These are phyloP conservation scores for Mucor irregularis DNA, from an alignment of 371 early-diverging fungal species.

Conservation along the genomic window DNA sequence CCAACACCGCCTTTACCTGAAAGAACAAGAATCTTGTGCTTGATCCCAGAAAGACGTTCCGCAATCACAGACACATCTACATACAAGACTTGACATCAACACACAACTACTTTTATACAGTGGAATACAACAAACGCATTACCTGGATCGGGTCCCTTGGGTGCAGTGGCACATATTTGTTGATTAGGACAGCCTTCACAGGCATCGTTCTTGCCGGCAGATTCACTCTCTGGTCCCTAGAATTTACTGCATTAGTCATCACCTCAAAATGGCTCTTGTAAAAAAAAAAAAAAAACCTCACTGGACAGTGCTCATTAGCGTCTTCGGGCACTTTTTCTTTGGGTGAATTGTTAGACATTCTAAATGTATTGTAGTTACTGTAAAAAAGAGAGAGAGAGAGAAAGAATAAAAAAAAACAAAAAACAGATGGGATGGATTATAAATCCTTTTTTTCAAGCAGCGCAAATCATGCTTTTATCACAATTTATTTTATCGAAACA, in stretches of 20 bases:
- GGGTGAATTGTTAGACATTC: constrained; percentile 1
- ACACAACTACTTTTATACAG: no score
- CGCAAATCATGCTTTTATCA: no score
- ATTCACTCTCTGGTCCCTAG: constrained; percentile 83
- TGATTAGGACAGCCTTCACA: constrained; percentile 99
- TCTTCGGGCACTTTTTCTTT: constrained; percentile 49
- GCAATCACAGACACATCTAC: constrained; percentile 75
- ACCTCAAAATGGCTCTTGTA: neutral
- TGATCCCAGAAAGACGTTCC: constrained; percentile 63
- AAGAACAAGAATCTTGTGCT: constrained; percentile 90
- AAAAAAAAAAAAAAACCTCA: constrained; percentile 21
- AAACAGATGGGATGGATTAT: neutral
- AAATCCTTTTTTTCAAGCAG: neutral
- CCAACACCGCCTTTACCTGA: constrained; percentile 99
- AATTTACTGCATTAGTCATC: neutral
- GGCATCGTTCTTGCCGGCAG: constrained; percentile 90
- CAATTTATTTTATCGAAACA: constrained; percentile 25
- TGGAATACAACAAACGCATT: no score
- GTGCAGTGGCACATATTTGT: constrained; percentile 83
- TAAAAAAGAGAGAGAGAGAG: constrained; percentile 2
- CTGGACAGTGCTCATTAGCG: constrained; percentile 75
- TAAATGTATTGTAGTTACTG: neutral
- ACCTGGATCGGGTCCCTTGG: constrained; percentile 95
- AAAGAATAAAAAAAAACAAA: neutral
- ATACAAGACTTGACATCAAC: no score